Percentiles rank a stretch among this genome's conserved stretches.
phyloP scores from a whole-genome alignment of 805 yeast genomes.

The fission yeast (Schizosaccharomyces pombe) region DNA sequence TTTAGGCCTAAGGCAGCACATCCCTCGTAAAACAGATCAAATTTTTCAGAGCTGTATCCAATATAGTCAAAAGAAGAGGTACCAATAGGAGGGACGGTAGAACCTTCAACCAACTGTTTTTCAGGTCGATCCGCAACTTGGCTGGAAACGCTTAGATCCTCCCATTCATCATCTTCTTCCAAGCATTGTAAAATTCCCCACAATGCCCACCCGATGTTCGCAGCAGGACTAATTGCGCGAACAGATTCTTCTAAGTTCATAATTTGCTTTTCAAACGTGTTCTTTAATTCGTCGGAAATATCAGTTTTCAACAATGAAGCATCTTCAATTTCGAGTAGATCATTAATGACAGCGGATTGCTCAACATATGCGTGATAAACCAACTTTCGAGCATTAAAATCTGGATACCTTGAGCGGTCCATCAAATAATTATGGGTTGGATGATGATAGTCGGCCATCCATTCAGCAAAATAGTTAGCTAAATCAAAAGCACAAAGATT shows the following conservation, averaged over 20 bases:
- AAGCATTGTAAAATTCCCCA: conserved; percentile 43
- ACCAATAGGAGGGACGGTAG: not conserved
- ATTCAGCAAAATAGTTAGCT: conserved; percentile 52
- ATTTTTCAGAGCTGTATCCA: not conserved
- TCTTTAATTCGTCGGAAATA: conserved; percentile 15
- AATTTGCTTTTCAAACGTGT: conserved; percentile 22
- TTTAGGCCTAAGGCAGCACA: not conserved
- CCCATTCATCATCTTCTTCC: conserved; percentile 3
- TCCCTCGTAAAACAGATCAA: not conserved
- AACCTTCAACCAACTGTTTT: not conserved
- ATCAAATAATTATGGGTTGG: conserved; percentile 30
- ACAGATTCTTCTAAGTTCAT: conserved; percentile 38
- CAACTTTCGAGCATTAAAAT: conserved; percentile 39
- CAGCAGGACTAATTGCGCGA: conserved; percentile 58
- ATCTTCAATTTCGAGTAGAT: not conserved
- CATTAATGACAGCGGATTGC: conserved; percentile 13
- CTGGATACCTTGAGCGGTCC: conserved; percentile 39
- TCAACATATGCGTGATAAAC: conserved; percentile 60
- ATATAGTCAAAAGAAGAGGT: not conserved
- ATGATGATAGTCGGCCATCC: conserved; percentile 28
- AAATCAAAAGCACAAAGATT: conserved; percentile 75
- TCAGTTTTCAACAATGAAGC: conserved; percentile 4
- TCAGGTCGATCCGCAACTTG: not conserved
- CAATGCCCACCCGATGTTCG: conserved; percentile 56
- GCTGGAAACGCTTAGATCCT: not conserved